Evolutionary conservation across 73 alveolate species (phyloP).

Genomic region (Symbiodinium pilosum): DNA sequence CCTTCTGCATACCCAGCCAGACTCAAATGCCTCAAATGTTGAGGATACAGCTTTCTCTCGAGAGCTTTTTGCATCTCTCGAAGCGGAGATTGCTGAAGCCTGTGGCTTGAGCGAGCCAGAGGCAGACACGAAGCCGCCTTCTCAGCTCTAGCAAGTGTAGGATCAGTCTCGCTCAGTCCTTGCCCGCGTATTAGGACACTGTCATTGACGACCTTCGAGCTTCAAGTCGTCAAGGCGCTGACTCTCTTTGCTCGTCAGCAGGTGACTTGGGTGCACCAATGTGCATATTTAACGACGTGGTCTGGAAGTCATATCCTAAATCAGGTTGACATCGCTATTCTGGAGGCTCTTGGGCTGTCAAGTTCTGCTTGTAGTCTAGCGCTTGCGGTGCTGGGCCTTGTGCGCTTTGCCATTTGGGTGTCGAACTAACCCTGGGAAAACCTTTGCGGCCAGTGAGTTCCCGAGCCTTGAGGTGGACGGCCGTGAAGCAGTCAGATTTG

Average conservation of each 20-base stretch:
- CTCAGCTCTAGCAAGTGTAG: not conserved
- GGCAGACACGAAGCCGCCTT: not conserved
- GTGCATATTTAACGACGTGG: too few species aligned
- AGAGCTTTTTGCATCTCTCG: not conserved
- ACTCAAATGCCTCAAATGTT: too few species aligned
- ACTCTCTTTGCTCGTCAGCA: not conserved
- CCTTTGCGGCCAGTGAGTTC: too few species aligned
- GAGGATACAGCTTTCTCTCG: not conserved
- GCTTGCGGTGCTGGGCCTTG: not conserved
- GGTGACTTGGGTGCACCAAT: too few species aligned
- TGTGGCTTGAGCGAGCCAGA: not conserved
- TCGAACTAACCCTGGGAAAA: too few species aligned
- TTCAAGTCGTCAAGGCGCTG: constrained; percentile 13
- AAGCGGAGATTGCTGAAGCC: not conserved
- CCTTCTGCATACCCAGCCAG: too few species aligned
- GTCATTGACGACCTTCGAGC: not conserved
- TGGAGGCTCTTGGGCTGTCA: not conserved
- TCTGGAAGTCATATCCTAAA: not conserved
- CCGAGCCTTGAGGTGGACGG: too few species aligned
- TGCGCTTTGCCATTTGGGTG: not conserved
- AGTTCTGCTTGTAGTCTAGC: not conserved
- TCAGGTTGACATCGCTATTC: not conserved
- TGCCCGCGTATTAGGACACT: too few species aligned
- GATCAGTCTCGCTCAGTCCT: too few species aligned
- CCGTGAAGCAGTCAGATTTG: too few species aligned